A percentile compares a stretch with the other conserved stretches of the same genome.
Conservation (phyloP, 2,329 filamentous ascomycete genomes). For the Talaromyces sp. region DNA sequence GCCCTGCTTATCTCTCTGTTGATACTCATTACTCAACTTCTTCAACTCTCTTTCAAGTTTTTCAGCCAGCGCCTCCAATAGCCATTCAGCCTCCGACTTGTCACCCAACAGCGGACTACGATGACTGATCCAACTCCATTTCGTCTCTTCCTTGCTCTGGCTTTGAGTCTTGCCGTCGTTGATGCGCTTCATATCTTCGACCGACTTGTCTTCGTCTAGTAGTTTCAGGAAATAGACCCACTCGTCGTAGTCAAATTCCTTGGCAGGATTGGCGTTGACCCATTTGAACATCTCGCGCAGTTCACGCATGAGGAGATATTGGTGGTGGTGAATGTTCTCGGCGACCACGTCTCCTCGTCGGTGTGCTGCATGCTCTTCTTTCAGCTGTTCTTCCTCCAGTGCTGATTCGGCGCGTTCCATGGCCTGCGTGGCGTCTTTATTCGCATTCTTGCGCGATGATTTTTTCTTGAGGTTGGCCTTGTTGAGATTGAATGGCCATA, state of each 20-base stretch:
- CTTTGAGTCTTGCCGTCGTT: background rate
- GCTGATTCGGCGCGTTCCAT: slow-evolving; percentile 32
- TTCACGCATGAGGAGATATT: slow-evolving; percentile 38
- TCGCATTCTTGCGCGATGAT: background rate
- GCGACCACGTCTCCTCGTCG: slow-evolving; percentile 42
- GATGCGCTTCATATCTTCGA: slow-evolving; percentile 25
- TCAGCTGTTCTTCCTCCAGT: slow-evolving; percentile 42
- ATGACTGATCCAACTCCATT: slow-evolving; percentile 42
- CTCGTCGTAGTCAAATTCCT: slow-evolving; percentile 40
- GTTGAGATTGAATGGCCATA: background rate
- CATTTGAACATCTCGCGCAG: slow-evolving; percentile 39
- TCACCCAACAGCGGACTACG: slow-evolving; percentile 39
- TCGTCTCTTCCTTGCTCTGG: background rate
- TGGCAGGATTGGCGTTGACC: slow-evolving; percentile 29
- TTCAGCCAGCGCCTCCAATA: slow-evolving; percentile 38
- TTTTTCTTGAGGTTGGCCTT: background rate
- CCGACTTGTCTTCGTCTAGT: slow-evolving; percentile 44
- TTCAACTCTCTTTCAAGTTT: slow-evolving; percentile 39
- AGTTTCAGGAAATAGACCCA: slow-evolving; percentile 51
- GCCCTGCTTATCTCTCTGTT: background rate
- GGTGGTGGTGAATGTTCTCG: slow-evolving; percentile 50
- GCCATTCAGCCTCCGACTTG: slow-evolving; percentile 43
- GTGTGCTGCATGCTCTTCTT: slow-evolving; percentile 40
- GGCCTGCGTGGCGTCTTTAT: slow-evolving; percentile 3
- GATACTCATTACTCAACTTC: slow-evolving; percentile 24